These are phyloP conservation scores for Carpinus fangiana DNA, from an alignment of 306 rosid species.

Conservation along the genomic window DNA sequence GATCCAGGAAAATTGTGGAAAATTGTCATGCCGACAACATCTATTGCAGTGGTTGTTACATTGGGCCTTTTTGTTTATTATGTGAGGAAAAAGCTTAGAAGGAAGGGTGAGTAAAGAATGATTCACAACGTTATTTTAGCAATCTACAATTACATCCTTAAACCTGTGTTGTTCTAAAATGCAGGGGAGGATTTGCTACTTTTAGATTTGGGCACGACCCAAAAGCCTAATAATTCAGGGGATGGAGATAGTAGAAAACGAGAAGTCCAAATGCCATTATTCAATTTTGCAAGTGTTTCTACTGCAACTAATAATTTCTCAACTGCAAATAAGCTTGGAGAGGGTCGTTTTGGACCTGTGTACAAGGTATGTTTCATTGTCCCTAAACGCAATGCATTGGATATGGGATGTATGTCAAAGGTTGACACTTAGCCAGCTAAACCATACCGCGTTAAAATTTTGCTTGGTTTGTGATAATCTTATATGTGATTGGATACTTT, in stretches of 20 bases:
- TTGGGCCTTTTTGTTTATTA: neutral
- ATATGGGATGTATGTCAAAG: no score
- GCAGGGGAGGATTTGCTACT: conserved; percentile 35
- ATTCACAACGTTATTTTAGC: neutral
- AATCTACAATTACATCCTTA: neutral
- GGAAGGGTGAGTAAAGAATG: conserved; percentile 19
- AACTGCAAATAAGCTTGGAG: conserved; percentile 36
- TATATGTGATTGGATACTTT: no score
- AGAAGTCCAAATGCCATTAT: conserved; percentile 43
- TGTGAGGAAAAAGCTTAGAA: neutral
- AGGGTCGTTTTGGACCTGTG: conserved; percentile 51
- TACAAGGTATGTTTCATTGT: conserved; percentile 23
- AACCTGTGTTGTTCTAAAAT: neutral
- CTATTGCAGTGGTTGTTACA: neutral
- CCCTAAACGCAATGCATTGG: no score
- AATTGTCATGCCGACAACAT: neutral
- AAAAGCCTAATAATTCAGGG: neutral
- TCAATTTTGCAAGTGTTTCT: conserved; percentile 41
- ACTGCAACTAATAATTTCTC: conserved; percentile 34
- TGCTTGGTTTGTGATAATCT: no score
- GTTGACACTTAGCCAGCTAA: no score
- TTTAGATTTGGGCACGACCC: conserved; percentile 32
- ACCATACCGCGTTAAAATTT: no score
- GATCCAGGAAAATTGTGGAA: neutral
- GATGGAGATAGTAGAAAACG: conserved; percentile 2